These are phyloP conservation scores for Breviolum minutum DNA, from an alignment of 73 alveolate species.

Conservation along the genomic window DNA sequence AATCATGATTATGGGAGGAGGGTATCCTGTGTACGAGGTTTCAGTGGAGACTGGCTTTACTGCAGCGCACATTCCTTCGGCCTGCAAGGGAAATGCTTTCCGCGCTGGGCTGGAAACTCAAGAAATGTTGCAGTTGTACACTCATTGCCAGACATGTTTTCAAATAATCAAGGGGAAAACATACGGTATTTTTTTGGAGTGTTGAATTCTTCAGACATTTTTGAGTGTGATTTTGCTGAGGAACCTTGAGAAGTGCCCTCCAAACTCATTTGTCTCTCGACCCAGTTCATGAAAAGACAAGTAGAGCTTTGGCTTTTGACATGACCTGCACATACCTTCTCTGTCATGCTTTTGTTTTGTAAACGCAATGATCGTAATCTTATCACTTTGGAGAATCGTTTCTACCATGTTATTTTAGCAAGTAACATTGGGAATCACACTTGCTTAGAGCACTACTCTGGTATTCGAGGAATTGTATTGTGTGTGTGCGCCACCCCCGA, in stretches of 20 bases:
- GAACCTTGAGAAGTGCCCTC: slow-evolving; percentile 85
- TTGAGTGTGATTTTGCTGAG: not conserved
- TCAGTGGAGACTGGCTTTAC: slow-evolving; percentile 97
- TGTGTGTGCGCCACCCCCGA: no score
- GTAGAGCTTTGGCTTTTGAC: no score
- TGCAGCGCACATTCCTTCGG: slow-evolving; percentile 97
- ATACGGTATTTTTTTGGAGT: not conserved
- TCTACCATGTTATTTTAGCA: no score
- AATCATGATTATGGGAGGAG: no score
- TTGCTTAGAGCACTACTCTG: no score
- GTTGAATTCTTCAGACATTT: not conserved
- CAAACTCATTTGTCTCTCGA: slow-evolving; percentile 48
- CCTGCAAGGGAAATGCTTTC: slow-evolving; percentile 97
- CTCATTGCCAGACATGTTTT: not conserved
- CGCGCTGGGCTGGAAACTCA: slow-evolving; percentile 58
- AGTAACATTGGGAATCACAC: no score
- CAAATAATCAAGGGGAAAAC: not conserved
- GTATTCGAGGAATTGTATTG: no score
- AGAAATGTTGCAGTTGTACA: not conserved
- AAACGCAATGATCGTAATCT: no score
- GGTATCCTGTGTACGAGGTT: slow-evolving; percentile 64
- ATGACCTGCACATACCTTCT: no score
- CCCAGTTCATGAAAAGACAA: not conserved
- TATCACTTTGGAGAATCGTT: no score
- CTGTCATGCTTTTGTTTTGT: no score